These are phyloP conservation scores for Cyberlindnera amylophila DNA, from an alignment of 805 yeast genomes.

Conservation along the genomic window DNA sequence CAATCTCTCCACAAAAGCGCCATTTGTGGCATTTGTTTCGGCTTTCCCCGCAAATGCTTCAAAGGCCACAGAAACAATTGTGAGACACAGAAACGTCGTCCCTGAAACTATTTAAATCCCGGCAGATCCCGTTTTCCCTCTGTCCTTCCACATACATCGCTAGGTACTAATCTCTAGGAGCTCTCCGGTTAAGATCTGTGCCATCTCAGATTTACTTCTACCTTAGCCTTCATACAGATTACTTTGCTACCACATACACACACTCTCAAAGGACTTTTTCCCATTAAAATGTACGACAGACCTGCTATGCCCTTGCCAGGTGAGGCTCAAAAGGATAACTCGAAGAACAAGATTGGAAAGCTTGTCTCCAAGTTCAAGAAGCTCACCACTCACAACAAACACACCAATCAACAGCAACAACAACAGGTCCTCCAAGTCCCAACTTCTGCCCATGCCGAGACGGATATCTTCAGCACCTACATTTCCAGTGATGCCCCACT, in stretches of 20 bases:
- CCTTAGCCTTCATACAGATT: background rate
- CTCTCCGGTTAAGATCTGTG: constrained; percentile 8
- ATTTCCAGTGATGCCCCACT: constrained; percentile 44
- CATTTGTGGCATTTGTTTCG: background rate
- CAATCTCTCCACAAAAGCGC: too few species aligned
- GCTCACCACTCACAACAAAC: constrained; percentile 8
- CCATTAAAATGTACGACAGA: constrained; percentile 26
- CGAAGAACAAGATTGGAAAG: constrained; percentile 9
- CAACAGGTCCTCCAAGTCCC: constrained; percentile 5
- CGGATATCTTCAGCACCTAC: constrained; percentile 38
- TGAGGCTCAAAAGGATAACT: background rate
- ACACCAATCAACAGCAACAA: constrained; percentile 4
- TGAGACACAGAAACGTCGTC: too few species aligned
- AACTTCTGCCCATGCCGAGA: constrained; percentile 4
- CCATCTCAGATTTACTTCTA: constrained; percentile 8
- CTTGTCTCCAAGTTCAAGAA: constrained; percentile 16
- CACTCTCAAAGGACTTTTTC: background rate
- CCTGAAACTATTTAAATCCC: too few species aligned
- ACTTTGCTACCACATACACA: background rate
- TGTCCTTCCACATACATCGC: too few species aligned
- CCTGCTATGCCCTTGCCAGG: constrained; percentile 31
- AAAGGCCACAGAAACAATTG: too few species aligned
- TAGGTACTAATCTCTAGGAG: too few species aligned
- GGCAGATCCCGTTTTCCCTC: background rate
- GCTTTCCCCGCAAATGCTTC: background rate